Percentiles rank a stretch among this genome's conserved stretches.
Evolutionary conservation across 2,329 filamentous ascomycete genomes (phyloP).

Genomic region (Alternaria sp.): DNA sequence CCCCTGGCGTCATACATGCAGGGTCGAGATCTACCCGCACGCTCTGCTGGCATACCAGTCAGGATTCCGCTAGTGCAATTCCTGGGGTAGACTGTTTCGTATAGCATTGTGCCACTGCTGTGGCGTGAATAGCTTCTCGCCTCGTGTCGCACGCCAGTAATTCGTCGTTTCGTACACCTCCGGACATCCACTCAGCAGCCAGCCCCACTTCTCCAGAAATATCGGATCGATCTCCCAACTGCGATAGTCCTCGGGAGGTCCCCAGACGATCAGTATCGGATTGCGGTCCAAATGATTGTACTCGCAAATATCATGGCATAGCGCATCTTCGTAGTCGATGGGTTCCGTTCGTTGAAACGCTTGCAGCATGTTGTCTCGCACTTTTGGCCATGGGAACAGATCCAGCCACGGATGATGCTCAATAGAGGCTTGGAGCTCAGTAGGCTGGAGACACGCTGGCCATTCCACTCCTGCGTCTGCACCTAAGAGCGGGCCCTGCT

Average conservation of each 20-base stretch:
- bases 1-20: not conserved
- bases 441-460: not conserved
- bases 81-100: not conserved
- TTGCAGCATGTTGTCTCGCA: constrained; percentile 48
- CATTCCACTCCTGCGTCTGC: not conserved
- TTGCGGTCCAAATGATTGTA: constrained; percentile 1
- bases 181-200: constrained; percentile 47
- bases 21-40: not conserved
- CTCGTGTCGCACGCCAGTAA: constrained; percentile 21
- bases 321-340: constrained; percentile 31
- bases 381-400: constrained; percentile 45
- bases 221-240: constrained; percentile 57
- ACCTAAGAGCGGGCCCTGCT: not conserved
- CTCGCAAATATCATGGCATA: constrained; percentile 24
- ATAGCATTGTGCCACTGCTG: constrained; percentile 7
- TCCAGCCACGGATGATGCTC: constrained; percentile 53
- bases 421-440: constrained; percentile 40
- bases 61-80: too few species aligned
- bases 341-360: constrained; percentile 39
- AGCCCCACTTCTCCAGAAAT: constrained; percentile 57
- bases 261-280: constrained; percentile 55
- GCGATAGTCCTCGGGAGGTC: constrained; percentile 52
- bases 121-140: constrained; percentile 13
- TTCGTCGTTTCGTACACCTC: constrained; percentile 45
- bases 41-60: not conserved